A percentile compares a stretch with the other conserved stretches of the same genome.
phyloP scores from a whole-genome alignment of 164 flowering plant genomes.

The Warburgia ugandensis region DNA sequence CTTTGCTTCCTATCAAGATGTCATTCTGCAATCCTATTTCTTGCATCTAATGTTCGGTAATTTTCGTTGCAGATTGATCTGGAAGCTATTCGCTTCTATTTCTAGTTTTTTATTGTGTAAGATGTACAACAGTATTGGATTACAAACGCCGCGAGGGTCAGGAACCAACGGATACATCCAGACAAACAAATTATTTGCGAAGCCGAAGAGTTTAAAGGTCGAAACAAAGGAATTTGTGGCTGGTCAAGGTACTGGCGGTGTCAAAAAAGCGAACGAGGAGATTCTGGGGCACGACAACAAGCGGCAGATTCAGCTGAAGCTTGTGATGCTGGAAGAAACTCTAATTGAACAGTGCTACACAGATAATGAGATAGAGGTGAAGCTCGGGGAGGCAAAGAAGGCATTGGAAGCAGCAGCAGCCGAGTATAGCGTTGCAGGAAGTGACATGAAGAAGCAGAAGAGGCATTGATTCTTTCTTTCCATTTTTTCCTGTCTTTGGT shows the following conservation, averaged over 20 bases:
- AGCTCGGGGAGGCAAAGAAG: slow-evolving; percentile 54
- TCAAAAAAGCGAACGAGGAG: slow-evolving; percentile 66
- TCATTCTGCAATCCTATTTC: no score
- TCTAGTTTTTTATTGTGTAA: no score
- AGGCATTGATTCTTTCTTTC: slow-evolving; percentile 3
- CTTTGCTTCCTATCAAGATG: no score
- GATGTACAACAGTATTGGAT: slow-evolving; percentile 95
- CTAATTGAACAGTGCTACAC: slow-evolving; percentile 79
- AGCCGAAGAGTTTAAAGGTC: slow-evolving; percentile 37
- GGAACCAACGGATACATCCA: slow-evolving; percentile 93
- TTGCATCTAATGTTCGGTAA: no score
- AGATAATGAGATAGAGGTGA: slow-evolving; percentile 59
- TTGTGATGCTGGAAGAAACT: slow-evolving; percentile 74
- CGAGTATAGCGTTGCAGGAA: slow-evolving; percentile 27
- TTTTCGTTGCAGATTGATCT: no score
- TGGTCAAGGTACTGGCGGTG: slow-evolving; percentile 84
- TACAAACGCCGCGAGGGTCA: slow-evolving; percentile 86
- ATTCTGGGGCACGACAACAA: slow-evolving; percentile 91
- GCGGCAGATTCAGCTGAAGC: slow-evolving; percentile 82
- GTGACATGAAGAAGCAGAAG: slow-evolving; percentile 3
- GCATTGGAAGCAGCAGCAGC: slow-evolving; percentile 50
- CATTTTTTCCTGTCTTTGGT: not conserved
- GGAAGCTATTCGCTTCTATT: no score
- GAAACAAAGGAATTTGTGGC: slow-evolving; percentile 45
- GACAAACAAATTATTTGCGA: slow-evolving; percentile 74